phyloP scores from a whole-genome alignment of 1,284 basidiomycete species.

The Fomes fomentarius region DNA sequence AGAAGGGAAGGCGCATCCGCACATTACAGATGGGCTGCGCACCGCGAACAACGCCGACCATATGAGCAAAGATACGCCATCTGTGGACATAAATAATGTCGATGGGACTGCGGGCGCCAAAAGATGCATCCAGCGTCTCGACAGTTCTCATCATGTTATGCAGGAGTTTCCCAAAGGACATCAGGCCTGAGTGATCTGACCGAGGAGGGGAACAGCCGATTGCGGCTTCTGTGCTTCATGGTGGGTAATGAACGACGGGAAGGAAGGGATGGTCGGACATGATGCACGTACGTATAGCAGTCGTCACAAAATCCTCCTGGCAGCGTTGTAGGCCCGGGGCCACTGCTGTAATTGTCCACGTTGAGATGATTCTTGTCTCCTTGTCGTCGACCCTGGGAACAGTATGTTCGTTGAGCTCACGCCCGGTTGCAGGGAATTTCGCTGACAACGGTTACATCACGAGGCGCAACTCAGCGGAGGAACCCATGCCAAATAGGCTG shows the following conservation, averaged over 20 bases:
- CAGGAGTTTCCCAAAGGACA: not conserved
- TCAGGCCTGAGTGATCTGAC: not conserved
- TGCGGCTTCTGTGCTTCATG: not conserved
- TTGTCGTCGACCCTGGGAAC: no score
- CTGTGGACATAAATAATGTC: no score
- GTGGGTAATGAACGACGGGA: not conserved
- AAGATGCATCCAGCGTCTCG: not conserved
- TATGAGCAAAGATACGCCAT: constrained; percentile 1
- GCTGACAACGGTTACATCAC: no score
- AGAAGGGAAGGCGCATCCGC: not conserved
- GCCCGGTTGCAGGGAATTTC: no score
- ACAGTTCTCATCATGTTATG: not conserved
- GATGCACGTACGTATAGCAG: not conserved
- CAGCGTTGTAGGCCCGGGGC: no score
- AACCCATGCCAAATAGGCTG: no score
- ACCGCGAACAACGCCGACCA: constrained; percentile 1
- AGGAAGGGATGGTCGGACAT: not conserved
- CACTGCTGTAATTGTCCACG: no score
- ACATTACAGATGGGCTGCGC: not conserved
- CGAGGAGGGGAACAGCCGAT: not conserved
- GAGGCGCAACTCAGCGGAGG: no score
- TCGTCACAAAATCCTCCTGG: no score
- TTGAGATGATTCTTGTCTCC: no score
- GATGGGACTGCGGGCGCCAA: no score
- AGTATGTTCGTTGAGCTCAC: no score